A percentile compares a stretch with the other conserved stretches of the same genome.
Evolutionary conservation across 1,284 basidiomycete species (phyloP).

Genomic region (Tylopilus sp.): DNA sequence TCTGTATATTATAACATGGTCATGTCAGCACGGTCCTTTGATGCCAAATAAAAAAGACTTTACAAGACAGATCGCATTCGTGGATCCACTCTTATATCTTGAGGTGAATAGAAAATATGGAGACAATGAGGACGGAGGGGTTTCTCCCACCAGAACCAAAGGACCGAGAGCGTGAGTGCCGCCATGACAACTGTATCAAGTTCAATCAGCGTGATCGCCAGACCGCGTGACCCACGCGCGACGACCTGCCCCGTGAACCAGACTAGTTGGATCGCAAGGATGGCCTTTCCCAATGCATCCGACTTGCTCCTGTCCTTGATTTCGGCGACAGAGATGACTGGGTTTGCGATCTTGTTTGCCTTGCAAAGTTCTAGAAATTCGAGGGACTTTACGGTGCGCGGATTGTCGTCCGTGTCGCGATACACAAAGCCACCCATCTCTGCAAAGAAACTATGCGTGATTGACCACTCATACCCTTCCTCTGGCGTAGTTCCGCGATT

Average conservation of each 20-base stretch:
- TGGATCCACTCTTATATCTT: background rate
- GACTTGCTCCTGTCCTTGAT: slow-evolving; percentile 2
- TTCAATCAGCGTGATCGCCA: background rate
- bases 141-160: slow-evolving; percentile 4
- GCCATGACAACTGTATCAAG: slow-evolving; percentile 1
- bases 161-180: background rate
- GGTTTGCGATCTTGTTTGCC: slow-evolving; percentile 3
- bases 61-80: background rate
- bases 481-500: background rate
- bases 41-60: background rate
- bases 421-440: slow-evolving; percentile 6
- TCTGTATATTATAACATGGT: background rate
- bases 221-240: background rate
- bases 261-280: background rate
- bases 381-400: background rate
- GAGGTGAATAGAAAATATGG: slow-evolving; percentile 1
- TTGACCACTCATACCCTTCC: slow-evolving; percentile 1
- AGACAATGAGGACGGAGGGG: background rate
- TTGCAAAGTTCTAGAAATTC: background rate
- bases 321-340: background rate
- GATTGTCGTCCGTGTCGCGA: background rate
- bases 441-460: slow-evolving; percentile 1
- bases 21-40: background rate
- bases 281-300: background rate
- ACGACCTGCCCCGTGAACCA: background rate